phyloP scores from a whole-genome alignment of 352 stramenopile species.

The Chrysophaeum taylorii region DNA sequence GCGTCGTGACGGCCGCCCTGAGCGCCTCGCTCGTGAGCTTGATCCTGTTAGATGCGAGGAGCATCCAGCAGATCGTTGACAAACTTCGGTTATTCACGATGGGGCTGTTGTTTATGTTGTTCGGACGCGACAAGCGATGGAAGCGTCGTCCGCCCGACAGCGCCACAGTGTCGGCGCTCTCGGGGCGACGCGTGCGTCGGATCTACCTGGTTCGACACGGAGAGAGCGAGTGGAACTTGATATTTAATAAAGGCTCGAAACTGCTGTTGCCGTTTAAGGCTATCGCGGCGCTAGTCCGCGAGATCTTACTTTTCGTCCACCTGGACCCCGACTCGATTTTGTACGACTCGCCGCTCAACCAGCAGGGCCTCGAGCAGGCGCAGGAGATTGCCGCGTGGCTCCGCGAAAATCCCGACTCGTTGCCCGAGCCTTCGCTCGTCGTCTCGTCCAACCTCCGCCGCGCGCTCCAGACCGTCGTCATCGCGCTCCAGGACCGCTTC shows the following conservation, averaged over 20 bases:
- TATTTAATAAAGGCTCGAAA: conserved; percentile 64
- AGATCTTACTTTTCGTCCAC: not conserved
- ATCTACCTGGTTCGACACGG: conserved; percentile 65
- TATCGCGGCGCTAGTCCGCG: conserved; percentile 36
- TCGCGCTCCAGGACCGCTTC: conserved; percentile 52
- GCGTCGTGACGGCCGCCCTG: not conserved
- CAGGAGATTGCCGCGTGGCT: conserved; percentile 20
- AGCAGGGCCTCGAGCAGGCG: conserved; percentile 45
- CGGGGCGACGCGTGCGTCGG: conserved; percentile 31
- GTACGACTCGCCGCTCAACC: conserved; percentile 63
- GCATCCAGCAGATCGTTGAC: not conserved
- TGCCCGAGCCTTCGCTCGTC: conserved; percentile 41
- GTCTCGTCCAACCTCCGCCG: conserved; percentile 58
- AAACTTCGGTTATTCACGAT: not conserved
- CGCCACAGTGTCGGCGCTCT: not conserved
- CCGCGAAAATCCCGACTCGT: not conserved
- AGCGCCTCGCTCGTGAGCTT: not conserved
- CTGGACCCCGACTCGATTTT: conserved; percentile 52
- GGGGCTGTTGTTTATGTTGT: not conserved
- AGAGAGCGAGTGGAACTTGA: conserved; percentile 68
- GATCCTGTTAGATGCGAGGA: not conserved
- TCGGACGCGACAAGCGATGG: conserved; percentile 3
- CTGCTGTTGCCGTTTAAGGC: conserved; percentile 56
- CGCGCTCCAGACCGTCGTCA: conserved; percentile 58
- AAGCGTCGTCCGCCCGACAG: not conserved